Evolutionary conservation across 2,329 filamentous ascomycete species (phyloP).

Genomic region (Aspergillus fischeri): DNA sequence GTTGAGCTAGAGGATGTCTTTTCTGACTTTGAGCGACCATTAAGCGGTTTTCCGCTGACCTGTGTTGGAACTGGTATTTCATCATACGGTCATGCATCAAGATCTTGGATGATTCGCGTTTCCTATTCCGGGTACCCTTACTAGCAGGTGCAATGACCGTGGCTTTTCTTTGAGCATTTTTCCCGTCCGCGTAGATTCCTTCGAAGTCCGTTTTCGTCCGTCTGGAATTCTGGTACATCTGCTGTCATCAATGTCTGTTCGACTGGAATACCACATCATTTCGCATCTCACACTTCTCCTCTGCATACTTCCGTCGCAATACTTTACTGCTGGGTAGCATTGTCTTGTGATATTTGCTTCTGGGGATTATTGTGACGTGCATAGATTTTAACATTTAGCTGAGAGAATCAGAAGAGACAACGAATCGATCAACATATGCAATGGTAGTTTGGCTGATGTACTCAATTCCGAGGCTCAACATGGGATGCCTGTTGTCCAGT

Average conservation of each 20-base stretch:
- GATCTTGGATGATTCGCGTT: slow-evolving; percentile 2
- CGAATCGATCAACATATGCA: not conserved
- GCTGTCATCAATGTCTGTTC: slow-evolving; percentile 16
- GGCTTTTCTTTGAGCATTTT: slow-evolving; percentile 28
- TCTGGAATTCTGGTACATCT: slow-evolving; percentile 2
- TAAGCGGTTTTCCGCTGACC: slow-evolving; percentile 27
- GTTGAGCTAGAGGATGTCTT: slow-evolving; percentile 20
- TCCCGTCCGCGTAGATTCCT: slow-evolving; percentile 34
- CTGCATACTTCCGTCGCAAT: not conserved
- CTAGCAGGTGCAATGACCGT: slow-evolving; percentile 21
- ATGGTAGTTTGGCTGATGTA: not conserved
- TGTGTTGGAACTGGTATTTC: slow-evolving; percentile 28
- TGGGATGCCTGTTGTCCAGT: not conserved
- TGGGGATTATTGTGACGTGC: slow-evolving; percentile 5
- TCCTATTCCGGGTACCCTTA: slow-evolving; percentile 15
- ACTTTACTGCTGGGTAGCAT: slow-evolving; percentile 4
- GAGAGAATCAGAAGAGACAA: slow-evolving; percentile 5
- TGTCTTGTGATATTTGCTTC: slow-evolving; percentile 3
- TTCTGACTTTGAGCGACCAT: slow-evolving; percentile 12
- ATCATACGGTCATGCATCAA: slow-evolving; percentile 14
- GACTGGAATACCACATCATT: not conserved
- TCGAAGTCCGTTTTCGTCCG: not conserved
- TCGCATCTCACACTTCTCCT: not conserved
- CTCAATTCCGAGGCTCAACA: not conserved
- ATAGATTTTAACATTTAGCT: slow-evolving; percentile 6